Conservation (phyloP, 73 alveolate species). For the Tetrahymena malaccensis region DNA sequence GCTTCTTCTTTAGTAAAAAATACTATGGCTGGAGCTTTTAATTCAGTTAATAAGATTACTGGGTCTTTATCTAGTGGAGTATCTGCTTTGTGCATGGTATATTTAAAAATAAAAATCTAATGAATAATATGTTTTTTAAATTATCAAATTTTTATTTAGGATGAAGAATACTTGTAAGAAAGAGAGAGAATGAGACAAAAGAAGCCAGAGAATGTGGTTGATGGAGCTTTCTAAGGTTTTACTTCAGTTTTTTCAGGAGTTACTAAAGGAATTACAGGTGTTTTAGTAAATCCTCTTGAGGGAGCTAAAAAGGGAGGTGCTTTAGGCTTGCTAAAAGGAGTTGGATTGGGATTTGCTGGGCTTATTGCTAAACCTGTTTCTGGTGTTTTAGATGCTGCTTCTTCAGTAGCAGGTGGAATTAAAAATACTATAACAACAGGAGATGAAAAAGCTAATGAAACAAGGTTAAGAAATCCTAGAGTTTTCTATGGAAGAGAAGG, state of each 20-base stretch:
- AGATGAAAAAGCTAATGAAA: slow-evolving; percentile 28
- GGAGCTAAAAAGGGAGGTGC: slow-evolving; percentile 32
- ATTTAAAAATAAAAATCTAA: neutral
- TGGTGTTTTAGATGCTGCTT: slow-evolving; percentile 26
- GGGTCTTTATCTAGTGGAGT: slow-evolving; percentile 27
- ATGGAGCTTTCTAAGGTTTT: slow-evolving; percentile 3
- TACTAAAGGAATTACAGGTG: slow-evolving; percentile 18
- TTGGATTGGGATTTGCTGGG: slow-evolving; percentile 23
- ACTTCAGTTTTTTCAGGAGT: slow-evolving; percentile 5
- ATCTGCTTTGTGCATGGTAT: neutral
- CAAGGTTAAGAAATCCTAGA: slow-evolving; percentile 18
- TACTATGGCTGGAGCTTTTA: slow-evolving; percentile 32
- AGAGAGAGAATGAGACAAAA: slow-evolving; percentile 14
- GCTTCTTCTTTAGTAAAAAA: slow-evolving; percentile 12
- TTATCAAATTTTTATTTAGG: neutral
- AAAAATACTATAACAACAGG: neutral
- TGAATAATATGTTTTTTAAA: neutral
- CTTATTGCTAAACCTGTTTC: slow-evolving; percentile 25
- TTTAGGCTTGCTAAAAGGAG: slow-evolving; percentile 13
- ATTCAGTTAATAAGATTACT: slow-evolving; percentile 24
- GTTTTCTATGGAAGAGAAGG: slow-evolving; percentile 33
- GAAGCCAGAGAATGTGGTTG: slow-evolving; percentile 1
- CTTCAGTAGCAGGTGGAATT: slow-evolving; percentile 20
- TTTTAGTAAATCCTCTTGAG: slow-evolving; percentile 12
- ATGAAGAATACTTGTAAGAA: slow-evolving; percentile 16